Evolutionary conservation across 2,329 filamentous ascomycete species (phyloP).

Genomic region (Venturia aucupariae): DNA sequence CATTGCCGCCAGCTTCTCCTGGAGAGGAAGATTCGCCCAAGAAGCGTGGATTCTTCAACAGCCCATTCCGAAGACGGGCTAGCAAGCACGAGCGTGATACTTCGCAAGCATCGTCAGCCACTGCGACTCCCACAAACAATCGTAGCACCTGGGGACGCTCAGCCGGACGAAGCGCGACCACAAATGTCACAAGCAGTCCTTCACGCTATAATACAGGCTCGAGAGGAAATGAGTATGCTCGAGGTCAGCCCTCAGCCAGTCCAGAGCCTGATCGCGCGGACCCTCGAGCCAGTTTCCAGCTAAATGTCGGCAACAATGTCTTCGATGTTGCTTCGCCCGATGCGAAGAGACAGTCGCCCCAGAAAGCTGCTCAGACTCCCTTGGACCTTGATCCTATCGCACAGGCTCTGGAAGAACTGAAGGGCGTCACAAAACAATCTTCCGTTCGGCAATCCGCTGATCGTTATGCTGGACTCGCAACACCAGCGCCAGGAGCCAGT

Average conservation of each 20-base stretch:
- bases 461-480: constrained; percentile 85
- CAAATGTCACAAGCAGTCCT: constrained; percentile 20
- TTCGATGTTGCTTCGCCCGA: constrained; percentile 84
- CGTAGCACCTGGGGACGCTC: constrained; percentile 51
- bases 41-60: constrained; percentile 81
- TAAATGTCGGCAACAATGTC: constrained; percentile 93
- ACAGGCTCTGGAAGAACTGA: constrained; percentile 82
- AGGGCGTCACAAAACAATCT: constrained; percentile 74
- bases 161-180: constrained; percentile 27
- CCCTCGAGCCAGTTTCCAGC: constrained; percentile 80
- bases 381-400: constrained; percentile 82
- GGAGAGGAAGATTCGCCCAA: constrained; percentile 60
- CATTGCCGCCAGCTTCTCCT: constrained; percentile 23
- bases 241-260: constrained; percentile 31
- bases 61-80: constrained; percentile 77
- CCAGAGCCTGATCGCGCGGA: constrained; percentile 79
- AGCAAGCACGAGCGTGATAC: constrained; percentile 63
- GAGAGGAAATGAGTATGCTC: constrained; percentile 16
- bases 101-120: constrained; percentile 18
- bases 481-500: constrained; percentile 52
- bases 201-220: constrained; percentile 15
- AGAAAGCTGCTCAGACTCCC: constrained; percentile 27
- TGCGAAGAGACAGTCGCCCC: constrained; percentile 37
- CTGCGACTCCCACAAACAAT: constrained; percentile 24
- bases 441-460: constrained; percentile 86